Conservation (phyloP, 148 eudicot genomes). For the Diospyros lotus region DNA sequence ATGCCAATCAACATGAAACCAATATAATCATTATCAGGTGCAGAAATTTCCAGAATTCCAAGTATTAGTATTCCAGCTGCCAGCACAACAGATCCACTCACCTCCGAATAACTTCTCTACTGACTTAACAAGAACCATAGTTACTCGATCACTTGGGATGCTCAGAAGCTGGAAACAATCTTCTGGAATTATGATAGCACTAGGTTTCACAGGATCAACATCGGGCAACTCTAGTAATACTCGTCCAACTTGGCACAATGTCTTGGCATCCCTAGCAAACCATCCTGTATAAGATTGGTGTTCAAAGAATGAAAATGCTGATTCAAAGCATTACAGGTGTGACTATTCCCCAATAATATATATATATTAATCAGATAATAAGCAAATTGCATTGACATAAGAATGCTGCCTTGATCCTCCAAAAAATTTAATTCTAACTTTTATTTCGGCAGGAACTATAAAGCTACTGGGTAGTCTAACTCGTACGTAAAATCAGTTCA, state of each 20-base stretch:
- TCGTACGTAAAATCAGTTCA: not conserved
- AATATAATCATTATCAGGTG: not conserved
- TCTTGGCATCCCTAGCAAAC: slow-evolving; percentile 79
- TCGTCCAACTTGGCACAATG: slow-evolving; percentile 59
- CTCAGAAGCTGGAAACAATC: slow-evolving; percentile 81
- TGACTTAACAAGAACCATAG: slow-evolving; percentile 42
- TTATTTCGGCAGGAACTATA: not conserved
- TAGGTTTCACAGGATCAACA: slow-evolving; percentile 30
- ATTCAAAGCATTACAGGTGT: no score
- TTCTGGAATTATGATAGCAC: slow-evolving; percentile 51
- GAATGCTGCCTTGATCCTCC: not conserved
- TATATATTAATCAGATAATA: not conserved
- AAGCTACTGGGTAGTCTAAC: not conserved
- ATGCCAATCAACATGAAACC: not conserved
- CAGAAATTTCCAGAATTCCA: not conserved
- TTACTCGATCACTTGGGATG: slow-evolving; percentile 50
- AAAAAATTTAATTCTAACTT: no score
- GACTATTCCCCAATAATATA: no score
- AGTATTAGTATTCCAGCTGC: not conserved
- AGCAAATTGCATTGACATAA: not conserved
- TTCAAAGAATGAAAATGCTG: not conserved
- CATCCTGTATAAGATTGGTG: slow-evolving; percentile 52
- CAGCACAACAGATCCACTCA: slow-evolving; percentile 13
- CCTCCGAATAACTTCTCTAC: slow-evolving; percentile 69
- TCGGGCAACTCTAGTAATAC: slow-evolving; percentile 43